Evolutionary conservation across 768 basidiomycete species (phyloP), one percentile per base, ranked within the genome.

Genomic region (Mycena alexandri): DNA sequence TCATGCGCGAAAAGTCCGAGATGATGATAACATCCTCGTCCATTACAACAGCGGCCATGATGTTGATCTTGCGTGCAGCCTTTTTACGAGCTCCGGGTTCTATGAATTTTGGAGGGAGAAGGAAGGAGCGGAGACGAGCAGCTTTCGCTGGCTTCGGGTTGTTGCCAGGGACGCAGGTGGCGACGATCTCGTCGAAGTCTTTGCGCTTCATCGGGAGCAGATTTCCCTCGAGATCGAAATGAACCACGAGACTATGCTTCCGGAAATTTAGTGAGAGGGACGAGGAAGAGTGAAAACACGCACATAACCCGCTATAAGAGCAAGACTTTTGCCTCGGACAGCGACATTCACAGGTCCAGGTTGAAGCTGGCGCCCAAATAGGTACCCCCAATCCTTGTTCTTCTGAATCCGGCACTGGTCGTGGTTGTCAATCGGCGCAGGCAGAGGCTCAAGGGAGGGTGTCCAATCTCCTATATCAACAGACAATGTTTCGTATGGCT

Each of bases 141-240:
- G 44, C 44, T 29, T 58, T 58, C 7, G 24, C 43, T 0, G 4
- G 3, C 8, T 22, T 47, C 10, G 19, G 9, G 21, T 58, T 58
- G 2, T 25, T 7, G 7, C 57, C 57, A 21, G 57, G 57, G 9
- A n/a, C 24, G 33, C 57, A 58, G 3, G 6, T 3, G 21, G 19
- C 33, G 8, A 44, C 36, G 17, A 57, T 57, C n/a, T 57, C 29
- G 5, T 47, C n/a, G 44, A 33, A 58, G 14, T 58, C 57, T 4
- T 2, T 4, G 2, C 11, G 9, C 2, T 25, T 21, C 14, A 58
- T 6, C 25, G 46, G 42, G 5, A 3, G 44, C 14, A 46, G 2
- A 14, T 46, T 33, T 1, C 57, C 57, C 17, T 58, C 57, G 10
- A 46, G 57, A 9, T 25, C 42, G 38, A 58, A 58, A 25, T 58